Base-by-base conservation (phyloP, 306 rosid genomes). In the Boehmeria nivea region DNA sequence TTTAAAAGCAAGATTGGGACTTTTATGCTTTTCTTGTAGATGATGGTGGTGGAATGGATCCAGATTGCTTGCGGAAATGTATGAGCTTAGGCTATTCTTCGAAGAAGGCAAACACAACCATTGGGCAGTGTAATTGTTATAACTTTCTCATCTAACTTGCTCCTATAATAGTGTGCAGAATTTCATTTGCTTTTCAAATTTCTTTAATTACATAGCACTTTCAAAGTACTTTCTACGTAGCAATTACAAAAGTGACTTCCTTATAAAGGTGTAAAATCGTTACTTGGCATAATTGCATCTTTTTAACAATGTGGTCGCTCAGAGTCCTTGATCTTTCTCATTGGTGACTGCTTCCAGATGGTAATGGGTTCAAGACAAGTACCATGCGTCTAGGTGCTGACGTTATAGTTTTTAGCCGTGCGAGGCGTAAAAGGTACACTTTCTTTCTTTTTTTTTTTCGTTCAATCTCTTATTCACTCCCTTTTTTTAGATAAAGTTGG, bases 301-400 rank as follows among this genome's bases (percentile, higher is more conserved):
- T n/a, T 44, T 8, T 27, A 25, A 47, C 14, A 49, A 18, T 10
- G 2, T 20, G 20, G 3, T 23, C 37, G 2, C n/a, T n/a, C n/a
- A n/a, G n/a, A n/a, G n/a, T 43, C 49, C 54, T 44, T 54, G 47
- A 40, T 54, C 39, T 64, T 47, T 65, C 34, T 21, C 11, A 52
- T 24, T 57, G 44, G 17, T 59, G 54, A 64, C 20, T 72, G 19
- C 18, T 75, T 73, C 44, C 66, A 91, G 98, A 91, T 84, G 98
- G 98, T 55, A 91, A 91, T 80, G 98, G 98, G 54, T 91, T 91
- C 81, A 91, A 91, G 82, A 91, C 98, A 31, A 87, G 98, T 68
- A 91, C 96, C 36, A 91, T 91, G 94, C 79, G 98, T 59, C 62
- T 91, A 46, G 96, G 98, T 54, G 98, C 94, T 27, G 98, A 91